Percentiles rank a stretch among this genome's conserved stretches.
phyloP scores from a whole-genome alignment of 257 asterid species.

The Solanum chiquidenum region DNA sequence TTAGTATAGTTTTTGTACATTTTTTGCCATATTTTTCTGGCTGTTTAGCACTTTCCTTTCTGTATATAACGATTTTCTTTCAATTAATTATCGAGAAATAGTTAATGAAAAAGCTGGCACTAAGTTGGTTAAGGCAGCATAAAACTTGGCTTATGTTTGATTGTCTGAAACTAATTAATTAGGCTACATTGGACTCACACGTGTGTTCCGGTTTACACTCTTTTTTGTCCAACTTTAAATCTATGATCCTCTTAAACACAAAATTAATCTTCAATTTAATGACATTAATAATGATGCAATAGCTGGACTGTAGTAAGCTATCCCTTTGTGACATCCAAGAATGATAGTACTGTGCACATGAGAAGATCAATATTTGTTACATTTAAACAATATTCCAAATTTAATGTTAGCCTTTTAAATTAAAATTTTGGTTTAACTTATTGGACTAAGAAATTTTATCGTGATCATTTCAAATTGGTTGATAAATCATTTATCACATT shows the following conservation, averaged over 20 bases:
- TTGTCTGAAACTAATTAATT: background rate
- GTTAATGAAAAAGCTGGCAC: background rate
- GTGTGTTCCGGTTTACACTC: background rate
- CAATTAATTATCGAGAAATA: background rate
- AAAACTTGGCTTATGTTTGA: background rate
- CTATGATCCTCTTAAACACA: background rate
- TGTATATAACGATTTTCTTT: background rate
- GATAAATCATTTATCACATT: background rate
- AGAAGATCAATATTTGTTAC: background rate
- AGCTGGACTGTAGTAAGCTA: background rate
- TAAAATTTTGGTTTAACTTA: background rate
- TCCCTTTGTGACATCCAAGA: background rate
- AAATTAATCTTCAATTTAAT: background rate
- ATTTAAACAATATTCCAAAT: background rate
- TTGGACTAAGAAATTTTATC: background rate
- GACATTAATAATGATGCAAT: background rate
- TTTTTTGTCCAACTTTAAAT: background rate
- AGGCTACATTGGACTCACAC: background rate
- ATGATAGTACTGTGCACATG: background rate
- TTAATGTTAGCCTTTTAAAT: background rate
- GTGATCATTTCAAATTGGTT: background rate
- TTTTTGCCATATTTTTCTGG: no score
- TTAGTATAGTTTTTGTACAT: no score
- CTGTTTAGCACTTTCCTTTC: background rate
- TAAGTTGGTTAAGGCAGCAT: background rate